phyloP scores from a whole-genome alignment of 192 early-diverging fungal genomes.

The Pilaira anomala region DNA sequence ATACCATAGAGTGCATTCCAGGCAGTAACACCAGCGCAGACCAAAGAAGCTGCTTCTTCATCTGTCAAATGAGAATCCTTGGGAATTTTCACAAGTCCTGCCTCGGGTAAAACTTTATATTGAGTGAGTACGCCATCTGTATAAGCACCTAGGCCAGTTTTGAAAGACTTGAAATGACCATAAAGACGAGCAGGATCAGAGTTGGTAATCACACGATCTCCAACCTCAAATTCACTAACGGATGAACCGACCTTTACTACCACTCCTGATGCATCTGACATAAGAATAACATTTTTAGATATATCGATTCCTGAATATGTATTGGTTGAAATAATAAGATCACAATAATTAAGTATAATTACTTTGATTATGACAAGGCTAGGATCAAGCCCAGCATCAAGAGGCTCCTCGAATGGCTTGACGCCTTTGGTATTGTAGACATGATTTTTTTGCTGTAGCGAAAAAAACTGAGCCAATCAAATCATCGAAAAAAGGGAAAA shows the following conservation, averaged over 20 bases:
- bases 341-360: no score
- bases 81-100: slow-evolving; percentile 6
- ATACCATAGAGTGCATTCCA: slow-evolving; percentile 19
- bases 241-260: slow-evolving; percentile 8
- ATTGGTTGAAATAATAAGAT: neutral
- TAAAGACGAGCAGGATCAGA: slow-evolving; percentile 11
- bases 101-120: neutral
- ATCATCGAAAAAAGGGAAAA: no score
- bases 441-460: no score
- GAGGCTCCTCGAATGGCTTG: no score
- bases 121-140: slow-evolving; percentile 10
- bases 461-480: no score
- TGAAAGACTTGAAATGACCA: neutral
- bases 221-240: neutral
- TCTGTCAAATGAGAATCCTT: neutral
- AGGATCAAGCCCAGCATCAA: no score
- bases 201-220: slow-evolving; percentile 5
- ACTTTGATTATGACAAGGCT: no score
- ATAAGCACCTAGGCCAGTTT: neutral
- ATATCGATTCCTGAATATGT: neutral
- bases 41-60: slow-evolving; percentile 12
- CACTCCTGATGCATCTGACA: slow-evolving; percentile 13
- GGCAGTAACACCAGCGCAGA: slow-evolving; percentile 15
- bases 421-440: no score
- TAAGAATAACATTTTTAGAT: neutral